Percentiles rank a stretch among this genome's conserved stretches.
These are phyloP conservation scores for Cryphonectria radicalis DNA, from an alignment of 2,329 filamentous ascomycete species.

Conservation along the genomic window DNA sequence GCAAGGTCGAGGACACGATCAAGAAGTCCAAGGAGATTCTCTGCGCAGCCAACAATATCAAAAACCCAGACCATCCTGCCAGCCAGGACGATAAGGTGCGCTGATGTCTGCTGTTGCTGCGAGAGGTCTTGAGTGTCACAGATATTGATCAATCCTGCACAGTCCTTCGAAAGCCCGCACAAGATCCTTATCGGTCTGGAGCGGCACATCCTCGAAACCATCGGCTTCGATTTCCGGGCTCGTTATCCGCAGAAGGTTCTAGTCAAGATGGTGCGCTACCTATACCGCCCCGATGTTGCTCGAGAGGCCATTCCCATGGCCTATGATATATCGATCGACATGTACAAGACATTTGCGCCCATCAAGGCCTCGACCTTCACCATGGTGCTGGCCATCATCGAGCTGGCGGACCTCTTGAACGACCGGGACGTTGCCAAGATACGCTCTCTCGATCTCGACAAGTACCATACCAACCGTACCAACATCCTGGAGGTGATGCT, in stretches of 20 bases:
- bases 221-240: conserved; percentile 91
- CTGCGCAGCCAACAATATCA: conserved; percentile 87
- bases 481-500: conserved; percentile 77
- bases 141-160: conserved; percentile 8
- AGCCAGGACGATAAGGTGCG: conserved; percentile 82
- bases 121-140: conserved; percentile 23
- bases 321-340: conserved; percentile 82
- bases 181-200: conserved; percentile 88
- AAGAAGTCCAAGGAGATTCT: conserved; percentile 96
- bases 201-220: conserved; percentile 87
- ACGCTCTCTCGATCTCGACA: conserved; percentile 53
- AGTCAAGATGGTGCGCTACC: conserved; percentile 73
- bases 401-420: conserved; percentile 75
- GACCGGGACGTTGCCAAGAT: conserved; percentile 57
- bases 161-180: conserved; percentile 80
- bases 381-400: conserved; percentile 80
- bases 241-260: conserved; percentile 85
- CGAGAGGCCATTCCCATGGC: conserved; percentile 67
- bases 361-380: conserved; percentile 88
- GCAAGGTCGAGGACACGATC: conserved; percentile 96
- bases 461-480: conserved; percentile 51
- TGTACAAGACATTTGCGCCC: conserved; percentile 91
- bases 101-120: not conserved
- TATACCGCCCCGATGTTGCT: conserved; percentile 53
- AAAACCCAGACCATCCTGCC: conserved; percentile 67